phyloP scores from a whole-genome alignment of 257 asterid genomes.

The Ilex asprella region DNA sequence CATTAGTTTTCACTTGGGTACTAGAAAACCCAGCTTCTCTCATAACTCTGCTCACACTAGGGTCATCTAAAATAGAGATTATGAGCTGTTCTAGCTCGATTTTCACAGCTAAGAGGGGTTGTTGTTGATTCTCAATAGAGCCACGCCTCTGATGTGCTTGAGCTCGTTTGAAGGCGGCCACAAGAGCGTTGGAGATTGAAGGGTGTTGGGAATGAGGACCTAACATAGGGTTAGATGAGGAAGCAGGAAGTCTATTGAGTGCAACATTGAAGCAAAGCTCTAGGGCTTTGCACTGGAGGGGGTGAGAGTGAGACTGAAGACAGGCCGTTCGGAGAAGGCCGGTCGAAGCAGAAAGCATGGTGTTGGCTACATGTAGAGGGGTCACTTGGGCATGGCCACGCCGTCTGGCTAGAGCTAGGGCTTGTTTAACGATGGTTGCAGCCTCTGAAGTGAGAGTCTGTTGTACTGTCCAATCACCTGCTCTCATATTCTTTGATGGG shows the following conservation, averaged over 20 bases:
- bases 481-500: not conserved
- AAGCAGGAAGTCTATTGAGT: not conserved
- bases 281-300: constrained; percentile 3
- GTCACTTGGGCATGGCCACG: constrained; percentile 3
- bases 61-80: not conserved
- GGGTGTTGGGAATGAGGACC: not conserved
- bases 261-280: constrained; percentile 3
- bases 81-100: constrained; percentile 2
- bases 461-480: not conserved
- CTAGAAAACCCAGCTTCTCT: constrained; percentile 1
- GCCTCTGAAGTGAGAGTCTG: not conserved
- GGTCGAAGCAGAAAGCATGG: not conserved
- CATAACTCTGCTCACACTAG: constrained; percentile 2
- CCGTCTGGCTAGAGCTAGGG: not conserved
- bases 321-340: constrained; percentile 1
- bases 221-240: not conserved
- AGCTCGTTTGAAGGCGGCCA: constrained; percentile 1
- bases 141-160: constrained; percentile 1
- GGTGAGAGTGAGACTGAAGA: not conserved
- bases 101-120: not conserved
- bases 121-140: not conserved
- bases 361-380: constrained; percentile 1
- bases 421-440: not conserved
- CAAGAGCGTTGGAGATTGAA: constrained; percentile 2
- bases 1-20: constrained; percentile 1